Conservation (phyloP, 2,329 filamentous ascomycete species). For the Chaetomium globosum region DNA sequence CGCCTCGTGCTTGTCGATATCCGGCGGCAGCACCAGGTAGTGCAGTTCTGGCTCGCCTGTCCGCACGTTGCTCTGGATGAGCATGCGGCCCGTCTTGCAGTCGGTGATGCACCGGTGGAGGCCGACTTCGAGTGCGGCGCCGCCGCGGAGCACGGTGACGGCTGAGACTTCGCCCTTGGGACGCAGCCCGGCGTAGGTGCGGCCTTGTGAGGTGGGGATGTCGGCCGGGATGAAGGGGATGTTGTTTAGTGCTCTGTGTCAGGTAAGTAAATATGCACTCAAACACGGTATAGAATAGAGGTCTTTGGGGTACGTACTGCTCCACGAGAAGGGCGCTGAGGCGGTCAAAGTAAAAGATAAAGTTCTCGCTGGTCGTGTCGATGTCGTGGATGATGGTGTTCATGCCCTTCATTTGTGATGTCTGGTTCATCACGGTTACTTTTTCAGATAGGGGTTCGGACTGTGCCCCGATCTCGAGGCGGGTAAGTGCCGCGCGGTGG, state of each 20-base stretch:
- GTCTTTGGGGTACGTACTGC: constrained; percentile 51
- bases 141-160: constrained; percentile 85
- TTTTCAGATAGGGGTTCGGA: constrained; percentile 73
- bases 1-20: constrained; percentile 73
- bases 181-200: constrained; percentile 70
- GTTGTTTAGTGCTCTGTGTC: constrained; percentile 73
- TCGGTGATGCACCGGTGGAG: constrained; percentile 90
- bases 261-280: constrained; percentile 8
- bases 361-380: constrained; percentile 79
- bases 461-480: constrained; percentile 71
- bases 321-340: constrained; percentile 84
- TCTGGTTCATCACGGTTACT: constrained; percentile 73
- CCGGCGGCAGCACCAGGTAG: constrained; percentile 76
- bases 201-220: constrained; percentile 71
- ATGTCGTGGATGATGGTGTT: constrained; percentile 87
- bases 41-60: constrained; percentile 92
- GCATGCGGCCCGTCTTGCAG: constrained; percentile 81
- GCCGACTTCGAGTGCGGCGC: constrained; percentile 84
- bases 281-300: not conserved
- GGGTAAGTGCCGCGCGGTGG: constrained; percentile 77
- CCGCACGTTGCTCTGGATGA: constrained; percentile 85
- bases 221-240: constrained; percentile 66
- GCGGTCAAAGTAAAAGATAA: constrained; percentile 96
- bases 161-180: constrained; percentile 77
- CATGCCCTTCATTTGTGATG: constrained; percentile 81